Evolutionary conservation across 306 rosid species (phyloP), one percentile per base, ranked within the genome.

Genomic region (Sophora flavescens): DNA sequence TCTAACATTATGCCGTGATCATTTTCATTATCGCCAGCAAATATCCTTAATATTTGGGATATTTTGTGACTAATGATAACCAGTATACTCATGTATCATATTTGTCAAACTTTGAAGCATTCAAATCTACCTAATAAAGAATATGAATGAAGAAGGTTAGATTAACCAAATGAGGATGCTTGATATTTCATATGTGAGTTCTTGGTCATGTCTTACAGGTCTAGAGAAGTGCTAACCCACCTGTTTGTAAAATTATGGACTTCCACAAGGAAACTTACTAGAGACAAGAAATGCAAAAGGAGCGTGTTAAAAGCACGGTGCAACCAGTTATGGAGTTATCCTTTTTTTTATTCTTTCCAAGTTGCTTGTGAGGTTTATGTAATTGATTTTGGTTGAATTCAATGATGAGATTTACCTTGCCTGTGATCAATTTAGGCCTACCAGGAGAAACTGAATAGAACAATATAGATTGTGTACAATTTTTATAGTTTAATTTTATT

Each of bases 231-330:
- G 85, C 67, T 41, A 70, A 84, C 1, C 99, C 99, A 14, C 97
- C 97, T 33, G 98, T 95, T 45, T 89, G 96, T 85, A 95, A 90
- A 86, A 83, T 95, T 56, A 92, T 95, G 97, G 93, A 95, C 84
- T 92, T 42, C 81, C 82, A 92, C 81, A 88, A 87, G 81, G 91
- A 91, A 87, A 78, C 68, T 85, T 90, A 87, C 84, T 84, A 76
- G 82, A 78, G 63, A 59, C 86, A 88, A 76, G 47, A 77, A 42
- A 84, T 10, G 82, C 89, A 87, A 56, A 92, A 92, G 83, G 96
- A 92, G 47, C 97, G 89, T 39, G 86, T 86, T 66, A 92, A 95
- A 91, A 84, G 64, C 86, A 91, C 75, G 97, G 99, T 95, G 76
- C 18, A 13, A 3, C 58, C 26, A 45, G n/a, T 58, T 26, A 45